phyloP scores from a whole-genome alignment of 129 eudicot genomes.

The Sambucus nigra region DNA sequence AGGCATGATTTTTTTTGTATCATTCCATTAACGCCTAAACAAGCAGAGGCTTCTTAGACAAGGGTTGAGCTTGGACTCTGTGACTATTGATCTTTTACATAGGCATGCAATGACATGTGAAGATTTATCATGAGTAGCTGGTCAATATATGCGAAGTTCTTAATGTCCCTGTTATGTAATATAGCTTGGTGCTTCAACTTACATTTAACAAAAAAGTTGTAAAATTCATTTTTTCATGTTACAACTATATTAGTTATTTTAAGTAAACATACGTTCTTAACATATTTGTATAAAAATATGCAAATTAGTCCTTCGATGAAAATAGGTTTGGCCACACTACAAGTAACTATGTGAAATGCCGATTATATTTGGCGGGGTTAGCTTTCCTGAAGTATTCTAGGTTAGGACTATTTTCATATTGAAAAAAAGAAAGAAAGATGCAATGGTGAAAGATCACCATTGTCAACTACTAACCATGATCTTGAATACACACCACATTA shows the following conservation, averaged over 20 bases:
- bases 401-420: too few relatives aligned
- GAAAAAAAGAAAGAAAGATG: too few relatives aligned
- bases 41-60: constrained; percentile 46
- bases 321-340: too few relatives aligned
- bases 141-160: neutral
- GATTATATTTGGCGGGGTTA: too few relatives aligned
- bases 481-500: too few relatives aligned
- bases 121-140: constrained; percentile 16
- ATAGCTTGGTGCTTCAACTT: neutral
- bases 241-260: neutral
- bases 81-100: constrained; percentile 2
- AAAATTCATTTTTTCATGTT: neutral
- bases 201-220: neutral
- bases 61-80: constrained; percentile 30
- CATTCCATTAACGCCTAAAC: constrained; percentile 43
- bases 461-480: too few relatives aligned
- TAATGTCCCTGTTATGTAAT: neutral
- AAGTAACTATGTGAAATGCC: too few relatives aligned
- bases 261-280: neutral
- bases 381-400: too few relatives aligned
- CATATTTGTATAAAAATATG: too few relatives aligned
- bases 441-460: too few relatives aligned
- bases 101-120: constrained; percentile 16
- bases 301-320: too few relatives aligned
- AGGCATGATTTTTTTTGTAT: constrained; percentile 65